Base-by-base conservation (phyloP, 805 yeast species). In the Saturnispora sekii region DNA sequence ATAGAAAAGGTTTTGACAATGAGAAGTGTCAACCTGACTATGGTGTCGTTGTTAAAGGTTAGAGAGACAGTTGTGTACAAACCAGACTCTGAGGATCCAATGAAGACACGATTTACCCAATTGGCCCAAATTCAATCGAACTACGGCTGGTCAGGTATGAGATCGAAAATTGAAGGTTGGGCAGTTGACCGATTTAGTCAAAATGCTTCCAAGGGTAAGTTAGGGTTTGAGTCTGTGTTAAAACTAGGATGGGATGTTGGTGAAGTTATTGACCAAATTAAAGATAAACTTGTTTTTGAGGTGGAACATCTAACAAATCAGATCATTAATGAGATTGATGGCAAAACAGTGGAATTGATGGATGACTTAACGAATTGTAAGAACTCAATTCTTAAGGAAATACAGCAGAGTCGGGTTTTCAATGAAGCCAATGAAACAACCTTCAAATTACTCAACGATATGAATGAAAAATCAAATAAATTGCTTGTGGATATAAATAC, bases 111-210 rank as follows among this genome's bases (percentile, higher is more conserved):
- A 10, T 89, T 89, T 60, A 62, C 66, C 32, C 98, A 90, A 63
- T 77, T 74, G 50, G 98, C 98, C 0, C 87, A 84, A 51, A 86
- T 90, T 53, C 81, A 88, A 2, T 96, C 97, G 0, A 83, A 80
- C 61, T 85, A 87, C 8, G 68, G 82, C 3, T 73, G 87, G 64
- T 64, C 70, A 44, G 72, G 76, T 47, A 63, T 93, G 5, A 83
- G 95, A 60, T 84, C 79, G 58, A 81, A 84, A 61, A 69, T 90
- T 49, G 98, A 90, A 62, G 94, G 87, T 41, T 90, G 96, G 95
- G 77, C 89, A 0, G 82, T 86, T 5, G 85, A 84, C 57, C 70
- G 97, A 60, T 93, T 90, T 63, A 77, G 80, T 38, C 93, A 85
- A 60, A 90, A 90, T 62, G 96, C 97, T 12, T 65, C 64, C 44